These are phyloP conservation scores for Sugiyamaella pinicola DNA, from an alignment of 1,139 yeast genomes.

Conservation along the genomic window DNA sequence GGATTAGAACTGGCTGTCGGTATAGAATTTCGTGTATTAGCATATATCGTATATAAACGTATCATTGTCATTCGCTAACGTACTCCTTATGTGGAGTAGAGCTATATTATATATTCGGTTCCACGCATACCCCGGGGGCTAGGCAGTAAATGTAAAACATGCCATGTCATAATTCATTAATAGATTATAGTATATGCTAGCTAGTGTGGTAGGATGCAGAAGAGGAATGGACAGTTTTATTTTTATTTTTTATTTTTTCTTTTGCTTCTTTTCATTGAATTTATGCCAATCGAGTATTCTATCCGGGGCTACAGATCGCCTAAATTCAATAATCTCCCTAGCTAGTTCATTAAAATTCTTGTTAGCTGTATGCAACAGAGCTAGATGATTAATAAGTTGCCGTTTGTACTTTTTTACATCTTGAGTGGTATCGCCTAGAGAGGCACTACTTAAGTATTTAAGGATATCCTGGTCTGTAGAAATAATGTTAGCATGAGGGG, in stretches of 20 bases:
- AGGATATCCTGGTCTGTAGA: conserved; percentile 29
- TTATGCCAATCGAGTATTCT: conserved; percentile 20
- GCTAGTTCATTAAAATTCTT: conserved; percentile 26
- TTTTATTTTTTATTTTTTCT: not conserved
- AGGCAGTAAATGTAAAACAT: no score
- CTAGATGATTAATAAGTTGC: conserved; percentile 21
- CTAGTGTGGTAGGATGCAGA: no score
- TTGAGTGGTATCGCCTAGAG: conserved; percentile 31
- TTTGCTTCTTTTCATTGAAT: conserved; percentile 1
- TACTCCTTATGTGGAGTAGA: no score
- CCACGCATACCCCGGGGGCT: no score
- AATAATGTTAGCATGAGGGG: conserved; percentile 8
- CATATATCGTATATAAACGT: not conserved
- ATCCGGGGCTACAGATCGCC: conserved; percentile 14
- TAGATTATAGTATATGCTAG: not conserved
- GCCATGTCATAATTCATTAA: conserved; percentile 9
- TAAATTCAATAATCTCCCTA: conserved; percentile 16
- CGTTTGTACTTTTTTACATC: conserved; percentile 31
- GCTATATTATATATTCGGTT: no score
- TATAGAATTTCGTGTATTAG: not conserved
- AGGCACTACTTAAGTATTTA: conserved; percentile 31
- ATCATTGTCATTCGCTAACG: no score
- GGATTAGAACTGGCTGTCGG: not conserved
- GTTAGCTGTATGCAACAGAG: not conserved
- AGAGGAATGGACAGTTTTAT: not conserved